phyloP scores from a whole-genome alignment of 2,329 filamentous ascomycete species.

The Septoria petroselini region DNA sequence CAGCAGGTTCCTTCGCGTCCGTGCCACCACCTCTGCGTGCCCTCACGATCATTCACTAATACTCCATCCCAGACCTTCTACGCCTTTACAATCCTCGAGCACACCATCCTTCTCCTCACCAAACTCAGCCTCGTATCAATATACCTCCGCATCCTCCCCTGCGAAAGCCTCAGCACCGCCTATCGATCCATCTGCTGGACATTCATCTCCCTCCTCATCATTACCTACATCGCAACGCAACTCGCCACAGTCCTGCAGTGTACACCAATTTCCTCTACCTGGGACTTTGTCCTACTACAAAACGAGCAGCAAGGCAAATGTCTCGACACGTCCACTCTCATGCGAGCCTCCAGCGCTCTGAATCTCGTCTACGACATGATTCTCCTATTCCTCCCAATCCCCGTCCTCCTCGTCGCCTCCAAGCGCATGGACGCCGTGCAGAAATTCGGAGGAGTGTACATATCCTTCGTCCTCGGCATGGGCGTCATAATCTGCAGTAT shows the following conservation, averaged over 20 bases:
- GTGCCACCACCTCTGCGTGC: neutral
- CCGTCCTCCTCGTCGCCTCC: constrained; percentile 3
- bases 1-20: neutral
- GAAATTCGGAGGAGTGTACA: constrained; percentile 8
- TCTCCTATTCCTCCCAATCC: constrained; percentile 16
- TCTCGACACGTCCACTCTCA: constrained; percentile 2
- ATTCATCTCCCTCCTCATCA: constrained; percentile 1
- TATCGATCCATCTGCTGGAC: constrained; percentile 8
- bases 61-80: constrained; percentile 7
- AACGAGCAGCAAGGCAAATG: constrained; percentile 2
- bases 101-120: constrained; percentile 12
- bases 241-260: constrained; percentile 16
- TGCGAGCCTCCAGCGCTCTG: constrained; percentile 3
- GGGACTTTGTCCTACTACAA: neutral
- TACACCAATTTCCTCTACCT: neutral
- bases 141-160: constrained; percentile 14
- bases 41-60: neutral
- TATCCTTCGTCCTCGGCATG: constrained; percentile 13
- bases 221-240: constrained; percentile 12
- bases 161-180: neutral
- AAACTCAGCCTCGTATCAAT: constrained; percentile 12
- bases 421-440: neutral
- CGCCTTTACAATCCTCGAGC: constrained; percentile 7
- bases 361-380: constrained; percentile 13
- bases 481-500: constrained; percentile 12